Base-by-base conservation (phyloP, 2,329 filamentous ascomycete species). In the Aspergillus niger region DNA sequence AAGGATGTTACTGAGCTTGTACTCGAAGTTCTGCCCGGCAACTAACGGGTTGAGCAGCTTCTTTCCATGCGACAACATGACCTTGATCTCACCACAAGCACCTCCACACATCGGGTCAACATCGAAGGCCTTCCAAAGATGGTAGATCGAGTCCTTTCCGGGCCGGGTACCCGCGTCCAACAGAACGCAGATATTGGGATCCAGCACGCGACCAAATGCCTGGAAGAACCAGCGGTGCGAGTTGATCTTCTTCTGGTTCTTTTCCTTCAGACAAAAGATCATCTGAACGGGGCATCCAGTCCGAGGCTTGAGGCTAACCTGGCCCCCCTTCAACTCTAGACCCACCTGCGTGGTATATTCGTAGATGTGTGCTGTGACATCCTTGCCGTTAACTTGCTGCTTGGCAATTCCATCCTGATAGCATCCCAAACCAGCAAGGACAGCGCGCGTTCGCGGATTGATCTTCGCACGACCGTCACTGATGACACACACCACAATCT, bases 181-280 rank as follows among this genome's bases (percentile, higher is more conserved):
- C 55, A 99, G 85, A 10, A 98, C 94, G 72, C 95, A 98, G 68
- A 99, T 96, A 71, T 98, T 98, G 41, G 95, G 95, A 64, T 98
- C 90, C 48, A 99, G 80, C 3, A 98, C 91, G 22, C 89, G 86
- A 32, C 95, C 95, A 75, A 99, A 99, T 0, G 94, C 95, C 69
- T 96, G 90, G 84, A 99, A 99, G 81, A 99, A 98, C 95, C 95
- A 99, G 75, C 95, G 85, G 76, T 99, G 95, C 0, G 95, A 98
- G 76, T 99, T 99, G 85, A 99, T 99, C 84, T 99, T 99, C 83
- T 99, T 99, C 81, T 97, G 93, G 75, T 99, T 99, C 86, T 97
- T 98, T 75, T 99, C 95, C 82, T 99, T 99, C 63, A 99, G 79
- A 76, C 95, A 99, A 82, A 99, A 99, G 4, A 99, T 86, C 81